Evolutionary conservation across 116 monocot genomes (phyloP), one percentile per base, ranked within the genome.

Genomic region (Dioscorea cayenensis): DNA sequence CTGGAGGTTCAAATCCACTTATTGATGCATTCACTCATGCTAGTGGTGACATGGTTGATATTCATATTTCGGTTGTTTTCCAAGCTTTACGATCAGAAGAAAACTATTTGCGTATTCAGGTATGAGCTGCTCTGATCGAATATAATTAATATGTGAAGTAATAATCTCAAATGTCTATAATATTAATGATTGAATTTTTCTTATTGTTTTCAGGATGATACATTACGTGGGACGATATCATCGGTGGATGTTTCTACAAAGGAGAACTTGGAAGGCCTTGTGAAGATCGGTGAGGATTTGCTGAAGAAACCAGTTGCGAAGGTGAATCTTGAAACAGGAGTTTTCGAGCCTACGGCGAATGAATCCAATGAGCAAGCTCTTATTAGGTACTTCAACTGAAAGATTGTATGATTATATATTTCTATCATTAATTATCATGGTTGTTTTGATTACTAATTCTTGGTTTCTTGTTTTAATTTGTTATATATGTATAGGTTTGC

Each of bases 71-170:
- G 7, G 70, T 80, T 11, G 18, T 85, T 19, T 85, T 89, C 61
- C 59, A 80, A 64, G 75, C 85, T 7, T 72, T 85, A 9, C 75
- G 73, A 23, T 36, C 65, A 19, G 70, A 82, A 67, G 10, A 18
- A 0, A 75, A 82, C 7, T 89, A 89, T 59, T 65, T 89, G 1
- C 70, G 89, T 29, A 89, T 89, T 10, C 88, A 79, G 77, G 88
- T 87, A 82, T 1, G 32, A 1, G 32, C 32, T 32, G 32, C 4
- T 2, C 4, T 32, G 32, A 4, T 32, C 32, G 4, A 32, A 4
- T 32, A 32, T 32, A 32, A 25, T 25, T 32, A 32, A 3, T 4
- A 32, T 32, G 32, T 2, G 32, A 32, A 32, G 32, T 32, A 32
- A 32, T 32, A 32, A 32, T 32, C 32, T 32, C 32, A 32, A 32